Evolutionary conservation across 371 early-diverging fungal genomes (phyloP).

Genomic region (Actinomucor elegans): DNA sequence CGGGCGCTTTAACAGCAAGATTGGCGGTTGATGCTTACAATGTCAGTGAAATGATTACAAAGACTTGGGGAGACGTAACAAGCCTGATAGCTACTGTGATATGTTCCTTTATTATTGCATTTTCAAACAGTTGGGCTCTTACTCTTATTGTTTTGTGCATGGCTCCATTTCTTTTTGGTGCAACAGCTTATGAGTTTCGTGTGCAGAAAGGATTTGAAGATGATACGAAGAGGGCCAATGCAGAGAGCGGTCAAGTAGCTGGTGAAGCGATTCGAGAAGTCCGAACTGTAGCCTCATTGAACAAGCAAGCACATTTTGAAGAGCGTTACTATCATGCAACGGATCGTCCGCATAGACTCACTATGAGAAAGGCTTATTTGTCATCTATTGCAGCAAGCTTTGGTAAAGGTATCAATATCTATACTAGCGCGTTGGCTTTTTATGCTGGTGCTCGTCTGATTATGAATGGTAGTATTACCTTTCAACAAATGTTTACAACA

Average conservation of each 20-base stretch:
- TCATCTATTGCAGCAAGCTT: slow-evolving; percentile 65
- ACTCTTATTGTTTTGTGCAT: slow-evolving; percentile 49
- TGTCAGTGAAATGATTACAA: slow-evolving; percentile 64
- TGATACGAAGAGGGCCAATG: slow-evolving; percentile 57
- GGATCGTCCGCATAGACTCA: slow-evolving; percentile 62
- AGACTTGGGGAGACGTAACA: slow-evolving; percentile 56
- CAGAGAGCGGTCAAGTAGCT: slow-evolving; percentile 66
- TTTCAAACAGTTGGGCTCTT: slow-evolving; percentile 45
- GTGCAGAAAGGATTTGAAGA: slow-evolving; percentile 44
- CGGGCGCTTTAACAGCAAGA: slow-evolving; percentile 76
- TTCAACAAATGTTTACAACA: slow-evolving; percentile 55
- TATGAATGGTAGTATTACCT: slow-evolving; percentile 23
- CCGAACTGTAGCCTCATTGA: slow-evolving; percentile 77
- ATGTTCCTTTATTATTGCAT: slow-evolving; percentile 31
- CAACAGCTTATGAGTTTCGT: slow-evolving; percentile 26
- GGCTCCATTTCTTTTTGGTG: slow-evolving; percentile 40
- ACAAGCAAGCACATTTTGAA: slow-evolving; percentile 69
- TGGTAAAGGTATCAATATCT: slow-evolving; percentile 61
- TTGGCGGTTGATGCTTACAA: slow-evolving; percentile 78
- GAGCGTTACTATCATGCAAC: slow-evolving; percentile 57
- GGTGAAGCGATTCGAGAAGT: slow-evolving; percentile 79
- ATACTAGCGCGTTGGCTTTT: slow-evolving; percentile 58
- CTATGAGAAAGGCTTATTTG: slow-evolving; percentile 54
- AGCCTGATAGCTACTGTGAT: slow-evolving; percentile 43
- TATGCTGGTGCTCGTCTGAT: slow-evolving; percentile 57